These are phyloP conservation scores for Podospora fimiseda DNA, from an alignment of 495 filamentous ascomycete species.

Conservation along the genomic window DNA sequence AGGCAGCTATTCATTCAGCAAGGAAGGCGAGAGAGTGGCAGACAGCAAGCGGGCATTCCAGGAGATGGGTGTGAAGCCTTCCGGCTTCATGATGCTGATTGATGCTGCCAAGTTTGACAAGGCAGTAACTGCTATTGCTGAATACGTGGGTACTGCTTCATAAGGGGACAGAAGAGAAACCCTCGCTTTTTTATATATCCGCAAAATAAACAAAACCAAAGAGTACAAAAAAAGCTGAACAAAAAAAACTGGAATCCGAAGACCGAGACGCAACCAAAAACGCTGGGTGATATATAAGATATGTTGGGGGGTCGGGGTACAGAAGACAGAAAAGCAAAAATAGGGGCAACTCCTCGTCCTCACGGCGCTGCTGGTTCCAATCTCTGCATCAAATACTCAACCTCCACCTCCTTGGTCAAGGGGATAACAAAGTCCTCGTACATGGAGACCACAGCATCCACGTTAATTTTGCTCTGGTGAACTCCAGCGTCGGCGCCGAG, in stretches of 20 bases:
- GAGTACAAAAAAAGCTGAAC: slow-evolving; percentile 11
- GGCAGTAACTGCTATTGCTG: slow-evolving; percentile 62
- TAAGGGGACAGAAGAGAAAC: slow-evolving; percentile 9
- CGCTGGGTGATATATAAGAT: slow-evolving; percentile 14
- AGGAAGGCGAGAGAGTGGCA: slow-evolving; percentile 69
- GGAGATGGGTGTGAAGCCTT: slow-evolving; percentile 80
- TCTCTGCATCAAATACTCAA: slow-evolving; percentile 95
- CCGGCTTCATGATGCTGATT: slow-evolving; percentile 73
- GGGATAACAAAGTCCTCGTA: slow-evolving; percentile 96
- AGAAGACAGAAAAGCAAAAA: not conserved
- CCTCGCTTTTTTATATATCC: too few relatives aligned
- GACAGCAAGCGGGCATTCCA: slow-evolving; percentile 93
- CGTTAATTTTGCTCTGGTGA: slow-evolving; percentile 68
- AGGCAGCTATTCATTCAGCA: slow-evolving; percentile 68
- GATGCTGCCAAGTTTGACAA: slow-evolving; percentile 60
- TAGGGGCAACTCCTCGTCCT: not conserved
- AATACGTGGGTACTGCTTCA: slow-evolving; percentile 55
- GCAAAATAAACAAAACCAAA: slow-evolving; percentile 12
- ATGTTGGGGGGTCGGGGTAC: too few relatives aligned
- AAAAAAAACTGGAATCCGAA: too few relatives aligned
- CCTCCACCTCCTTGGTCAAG: slow-evolving; percentile 92
- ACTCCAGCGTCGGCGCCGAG: slow-evolving; percentile 18
- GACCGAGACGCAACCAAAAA: too few relatives aligned
- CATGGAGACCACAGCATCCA: slow-evolving; percentile 87
- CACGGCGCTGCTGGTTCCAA: slow-evolving; percentile 42